Base-by-base conservation (phyloP, 2,329 filamentous ascomycete species). In the Aspergillus sp. region DNA sequence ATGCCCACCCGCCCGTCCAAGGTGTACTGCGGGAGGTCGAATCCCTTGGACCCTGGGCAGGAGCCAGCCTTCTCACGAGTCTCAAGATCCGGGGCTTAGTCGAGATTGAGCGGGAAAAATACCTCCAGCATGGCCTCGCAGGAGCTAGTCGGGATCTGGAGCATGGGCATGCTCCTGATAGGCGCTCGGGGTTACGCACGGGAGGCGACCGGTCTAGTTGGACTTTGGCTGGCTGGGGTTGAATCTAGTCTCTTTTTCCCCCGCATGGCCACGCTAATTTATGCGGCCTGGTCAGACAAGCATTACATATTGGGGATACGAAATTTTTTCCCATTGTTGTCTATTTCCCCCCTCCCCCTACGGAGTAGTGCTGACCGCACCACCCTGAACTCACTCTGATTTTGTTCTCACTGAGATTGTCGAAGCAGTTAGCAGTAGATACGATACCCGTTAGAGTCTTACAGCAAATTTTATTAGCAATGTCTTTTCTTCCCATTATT, bases 81-180 rank as follows among this genome's bases (percentile, higher is more conserved):
- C 73, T 89, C 65, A 84, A 85, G 55, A 80, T 88, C 21, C 83
- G 83, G 60, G 86, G 86, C 0, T 79, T 86, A 49, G 84, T 88
- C 5, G 87, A 89, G 71, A 82, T 89, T 19, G 87, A 89, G 67
- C 79, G 85, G 25, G 87, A 90, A 52, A 83, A 83, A 47, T 90
- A 88, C 65, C 71, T 89, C 39, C 77, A 80, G 49, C 73, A 81
- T 66, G 80, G 80, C 28, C 67, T 82, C 39, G 74, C 78, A 13
- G 78, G 80, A 2, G 80, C 79, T n/a, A 80, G 69, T 60, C 75
- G 76, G 55, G 79, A 81, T 48, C 59, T 70, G 12, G 79, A 82
- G 23, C 69, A 71, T 55, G 61, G 67, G 15, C 66, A 69, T 65
- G 69, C 70, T 30, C 69, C 74, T 52, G 75, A 79, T 65, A 74